phyloP scores from a whole-genome alignment of 345 rosid species.

The Eucalyptus brandiana region DNA sequence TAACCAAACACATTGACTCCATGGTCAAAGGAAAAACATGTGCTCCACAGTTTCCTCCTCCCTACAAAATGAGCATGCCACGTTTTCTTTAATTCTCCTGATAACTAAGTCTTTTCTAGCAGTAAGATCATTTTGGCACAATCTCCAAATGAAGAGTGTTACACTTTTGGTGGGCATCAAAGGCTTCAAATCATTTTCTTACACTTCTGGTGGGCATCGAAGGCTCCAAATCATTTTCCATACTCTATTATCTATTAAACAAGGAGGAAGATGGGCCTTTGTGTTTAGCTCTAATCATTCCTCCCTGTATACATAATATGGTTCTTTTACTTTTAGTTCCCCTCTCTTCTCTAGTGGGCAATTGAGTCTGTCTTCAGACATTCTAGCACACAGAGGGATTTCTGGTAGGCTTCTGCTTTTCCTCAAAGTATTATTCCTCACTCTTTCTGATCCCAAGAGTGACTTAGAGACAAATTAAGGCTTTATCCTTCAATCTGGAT shows the following conservation, averaged over 20 bases:
- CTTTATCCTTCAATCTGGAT: too few relatives aligned
- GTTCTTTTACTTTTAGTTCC: neutral
- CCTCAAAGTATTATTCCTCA: too few relatives aligned
- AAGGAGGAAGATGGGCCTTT: neutral
- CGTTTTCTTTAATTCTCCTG: neutral
- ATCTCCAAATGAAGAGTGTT: neutral
- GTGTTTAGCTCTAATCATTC: neutral
- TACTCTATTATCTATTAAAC: neutral
- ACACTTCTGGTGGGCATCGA: neutral
- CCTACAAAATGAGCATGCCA: neutral
- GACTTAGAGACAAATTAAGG: too few relatives aligned
- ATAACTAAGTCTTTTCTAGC: neutral
- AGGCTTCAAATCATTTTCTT: neutral
- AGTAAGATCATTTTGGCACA: neutral
- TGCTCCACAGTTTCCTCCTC: neutral
- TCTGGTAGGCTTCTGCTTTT: too few relatives aligned
- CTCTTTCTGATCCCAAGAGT: too few relatives aligned
- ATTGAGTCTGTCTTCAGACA: neutral
- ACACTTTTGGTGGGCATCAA: neutral
- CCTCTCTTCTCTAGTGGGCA: neutral
- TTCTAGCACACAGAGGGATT: neutral
- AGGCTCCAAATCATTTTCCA: neutral
- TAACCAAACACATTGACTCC: neutral
- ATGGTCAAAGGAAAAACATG: neutral
- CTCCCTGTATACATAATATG: neutral